Percentiles rank a stretch among this genome's conserved stretches.
Conservation (phyloP, 2,329 filamentous ascomycete species). For the Aureobasidium sp. region DNA sequence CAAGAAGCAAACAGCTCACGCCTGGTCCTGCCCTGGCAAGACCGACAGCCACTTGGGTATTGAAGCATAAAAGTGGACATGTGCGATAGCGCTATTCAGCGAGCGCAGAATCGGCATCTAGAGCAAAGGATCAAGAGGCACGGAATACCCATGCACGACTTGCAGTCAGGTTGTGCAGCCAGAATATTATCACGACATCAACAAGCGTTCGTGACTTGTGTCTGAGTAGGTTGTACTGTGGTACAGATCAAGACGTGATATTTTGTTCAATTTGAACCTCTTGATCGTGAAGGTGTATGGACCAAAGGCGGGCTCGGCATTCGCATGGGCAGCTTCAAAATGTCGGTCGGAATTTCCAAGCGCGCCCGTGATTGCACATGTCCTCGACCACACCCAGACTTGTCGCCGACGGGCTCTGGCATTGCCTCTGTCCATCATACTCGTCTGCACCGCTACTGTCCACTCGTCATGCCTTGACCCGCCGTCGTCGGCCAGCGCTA, state of each 20-base stretch:
- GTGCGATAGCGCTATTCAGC: not conserved
- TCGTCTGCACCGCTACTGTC: not conserved
- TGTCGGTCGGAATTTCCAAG: not conserved
- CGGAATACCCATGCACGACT: slow-evolving; percentile 3
- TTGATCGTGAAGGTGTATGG: not conserved
- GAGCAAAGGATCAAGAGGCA: not conserved
- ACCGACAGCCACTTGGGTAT: not conserved
- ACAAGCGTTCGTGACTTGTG: not conserved
- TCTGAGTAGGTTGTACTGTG: not conserved
- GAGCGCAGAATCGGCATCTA: not conserved
- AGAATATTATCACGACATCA: slow-evolving; percentile 8
- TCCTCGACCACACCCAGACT: slow-evolving; percentile 31
- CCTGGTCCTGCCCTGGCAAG: not conserved
- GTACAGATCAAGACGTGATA: not conserved
- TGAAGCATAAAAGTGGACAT: not conserved
- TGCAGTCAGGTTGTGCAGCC: not conserved
- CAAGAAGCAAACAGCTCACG: not conserved
- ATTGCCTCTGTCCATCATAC: slow-evolving; percentile 54
- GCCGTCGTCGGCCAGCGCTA: slow-evolving; percentile 16
- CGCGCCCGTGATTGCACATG: slow-evolving; percentile 14
- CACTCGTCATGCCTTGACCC: slow-evolving; percentile 12
- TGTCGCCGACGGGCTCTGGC: slow-evolving; percentile 54
- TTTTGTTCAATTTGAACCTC: not conserved
- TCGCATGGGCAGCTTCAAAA: slow-evolving; percentile 3
- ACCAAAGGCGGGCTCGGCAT: not conserved